Conservation (phyloP, 108 stramenopile species). For the Epithemia pelagica region DNA sequence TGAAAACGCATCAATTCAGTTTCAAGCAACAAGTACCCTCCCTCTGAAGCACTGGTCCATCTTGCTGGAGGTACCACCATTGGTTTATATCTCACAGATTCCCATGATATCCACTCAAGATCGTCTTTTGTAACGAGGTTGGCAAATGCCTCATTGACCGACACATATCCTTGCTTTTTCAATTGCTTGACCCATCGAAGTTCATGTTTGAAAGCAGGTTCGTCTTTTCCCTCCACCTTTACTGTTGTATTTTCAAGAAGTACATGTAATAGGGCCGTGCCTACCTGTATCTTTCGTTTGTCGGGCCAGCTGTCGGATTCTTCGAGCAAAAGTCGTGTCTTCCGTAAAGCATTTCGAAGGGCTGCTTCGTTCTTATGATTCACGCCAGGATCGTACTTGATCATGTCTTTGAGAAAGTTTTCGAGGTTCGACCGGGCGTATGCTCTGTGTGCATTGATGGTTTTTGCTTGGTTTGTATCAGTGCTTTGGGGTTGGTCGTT, state of each 20-base stretch:
- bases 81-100: constrained; percentile 66
- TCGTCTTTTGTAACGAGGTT: constrained; percentile 38
- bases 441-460: constrained; percentile 25
- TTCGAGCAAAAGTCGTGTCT: constrained; percentile 40
- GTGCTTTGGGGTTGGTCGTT: constrained; percentile 1
- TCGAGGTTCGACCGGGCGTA: constrained; percentile 48
- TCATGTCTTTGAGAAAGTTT: constrained; percentile 47
- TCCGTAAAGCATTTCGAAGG: constrained; percentile 33
- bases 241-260: constrained; percentile 53
- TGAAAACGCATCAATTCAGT: constrained; percentile 72
- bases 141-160: constrained; percentile 35
- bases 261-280: constrained; percentile 71
- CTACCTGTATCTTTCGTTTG: constrained; percentile 64
- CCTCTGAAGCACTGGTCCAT: constrained; percentile 67
- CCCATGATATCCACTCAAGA: constrained; percentile 26
- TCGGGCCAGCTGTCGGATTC: constrained; percentile 53
- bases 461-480: not conserved
- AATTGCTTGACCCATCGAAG: constrained; percentile 32
- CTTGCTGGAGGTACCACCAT: constrained; percentile 89
- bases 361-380: constrained; percentile 20
- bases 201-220: constrained; percentile 52
- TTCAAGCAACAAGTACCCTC: constrained; percentile 71
- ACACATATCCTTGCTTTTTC: constrained; percentile 25
- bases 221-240: constrained; percentile 23
- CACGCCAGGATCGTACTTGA: constrained; percentile 30